phyloP scores from a whole-genome alignment of 257 asterid genomes.

The Solanum pimpinellifolium region DNA sequence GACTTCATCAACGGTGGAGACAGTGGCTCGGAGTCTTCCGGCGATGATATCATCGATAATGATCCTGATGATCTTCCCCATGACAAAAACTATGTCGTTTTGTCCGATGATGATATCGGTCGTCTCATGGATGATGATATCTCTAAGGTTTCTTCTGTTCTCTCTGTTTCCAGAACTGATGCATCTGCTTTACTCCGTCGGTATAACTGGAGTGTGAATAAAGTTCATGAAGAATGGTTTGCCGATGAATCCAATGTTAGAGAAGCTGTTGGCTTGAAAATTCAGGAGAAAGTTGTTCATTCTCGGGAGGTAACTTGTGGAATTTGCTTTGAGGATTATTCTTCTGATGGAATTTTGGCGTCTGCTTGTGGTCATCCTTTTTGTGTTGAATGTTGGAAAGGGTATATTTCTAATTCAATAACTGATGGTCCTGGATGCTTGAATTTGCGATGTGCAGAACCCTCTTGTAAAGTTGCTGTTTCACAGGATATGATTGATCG shows the following conservation, averaged over 20 bases:
- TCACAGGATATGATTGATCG: neutral
- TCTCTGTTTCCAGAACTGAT: slow-evolving; percentile 5
- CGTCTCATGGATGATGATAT: neutral
- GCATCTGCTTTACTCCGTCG: slow-evolving; percentile 7
- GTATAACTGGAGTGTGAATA: slow-evolving; percentile 18
- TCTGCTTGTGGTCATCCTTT: slow-evolving; percentile 9
- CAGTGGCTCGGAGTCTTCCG: neutral
- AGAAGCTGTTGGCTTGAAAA: slow-evolving; percentile 5
- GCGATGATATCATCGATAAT: neutral
- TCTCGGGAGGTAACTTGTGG: neutral
- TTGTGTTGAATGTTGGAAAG: slow-evolving; percentile 11
- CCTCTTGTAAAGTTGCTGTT: slow-evolving; percentile 4
- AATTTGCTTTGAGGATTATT: slow-evolving; percentile 9
- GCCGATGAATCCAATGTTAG: slow-evolving; percentile 15
- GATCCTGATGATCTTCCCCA: neutral
- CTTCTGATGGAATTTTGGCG: neutral
- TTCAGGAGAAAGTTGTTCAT: neutral
- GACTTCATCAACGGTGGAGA: neutral
- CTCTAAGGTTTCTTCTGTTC: neutral
- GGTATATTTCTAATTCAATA: slow-evolving; percentile 3
- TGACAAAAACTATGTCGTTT: neutral
- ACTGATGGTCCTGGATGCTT: slow-evolving; percentile 10
- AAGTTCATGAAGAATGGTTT: slow-evolving; percentile 34
- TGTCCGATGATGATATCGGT: neutral
- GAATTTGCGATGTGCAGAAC: slow-evolving; percentile 11